Conservation (phyloP, 2,329 filamentous ascomycete genomes). For the Oidium heveae region DNA sequence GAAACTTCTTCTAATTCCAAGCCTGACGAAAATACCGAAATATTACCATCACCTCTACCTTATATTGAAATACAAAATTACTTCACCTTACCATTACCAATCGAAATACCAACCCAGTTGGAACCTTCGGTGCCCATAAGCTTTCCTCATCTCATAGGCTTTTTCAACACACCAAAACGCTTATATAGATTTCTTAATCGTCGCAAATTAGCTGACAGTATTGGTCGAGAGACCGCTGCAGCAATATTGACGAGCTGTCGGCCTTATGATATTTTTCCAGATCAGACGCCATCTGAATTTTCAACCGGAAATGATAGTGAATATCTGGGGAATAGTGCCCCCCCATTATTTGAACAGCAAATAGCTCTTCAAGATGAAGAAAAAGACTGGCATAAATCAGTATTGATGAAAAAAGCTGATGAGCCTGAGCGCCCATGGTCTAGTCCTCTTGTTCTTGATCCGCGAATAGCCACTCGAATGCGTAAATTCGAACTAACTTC, state of each 20-base stretch:
- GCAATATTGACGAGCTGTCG: constrained; percentile 40
- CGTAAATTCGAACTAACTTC: constrained; percentile 43
- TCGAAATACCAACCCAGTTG: constrained; percentile 42
- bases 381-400: constrained; percentile 61
- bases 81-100: constrained; percentile 33
- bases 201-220: constrained; percentile 59
- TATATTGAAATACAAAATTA: constrained; percentile 57
- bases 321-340: neutral
- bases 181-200: constrained; percentile 73
- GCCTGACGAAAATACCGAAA: no score
- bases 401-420: constrained; percentile 28
- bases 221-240: constrained; percentile 70
- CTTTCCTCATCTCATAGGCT: constrained; percentile 79
- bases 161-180: constrained; percentile 68
- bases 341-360: constrained; percentile 30
- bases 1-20: neutral
- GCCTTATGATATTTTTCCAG: constrained; percentile 15
- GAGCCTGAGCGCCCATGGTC: constrained; percentile 50
- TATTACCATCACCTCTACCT: constrained; percentile 21
- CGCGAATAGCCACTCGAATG: constrained; percentile 56
- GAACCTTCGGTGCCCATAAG: constrained; percentile 46
- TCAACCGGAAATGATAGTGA: neutral
- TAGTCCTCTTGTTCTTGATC: constrained; percentile 48
- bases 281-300: neutral
- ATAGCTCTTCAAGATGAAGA: constrained; percentile 45